Conservation (phyloP, 2,329 filamentous ascomycete genomes). For the Lecanicillium sp. region DNA sequence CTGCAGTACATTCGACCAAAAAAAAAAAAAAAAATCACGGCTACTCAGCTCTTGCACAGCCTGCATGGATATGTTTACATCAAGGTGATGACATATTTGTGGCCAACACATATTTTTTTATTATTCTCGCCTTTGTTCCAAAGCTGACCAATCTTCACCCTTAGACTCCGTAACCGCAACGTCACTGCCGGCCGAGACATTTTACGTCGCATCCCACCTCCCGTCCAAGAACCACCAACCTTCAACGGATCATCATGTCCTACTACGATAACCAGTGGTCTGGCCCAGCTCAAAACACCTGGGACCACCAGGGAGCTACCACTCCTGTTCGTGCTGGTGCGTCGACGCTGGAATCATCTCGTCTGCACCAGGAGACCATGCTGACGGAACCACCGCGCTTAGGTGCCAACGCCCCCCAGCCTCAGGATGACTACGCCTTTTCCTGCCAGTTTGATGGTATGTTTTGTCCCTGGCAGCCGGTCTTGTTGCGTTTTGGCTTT, state of each 20-base stretch:
- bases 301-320: constrained; percentile 35
- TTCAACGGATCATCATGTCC: constrained; percentile 25
- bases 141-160: too few relatives aligned
- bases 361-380: constrained; percentile 4
- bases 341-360: constrained; percentile 8
- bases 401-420: constrained; percentile 69
- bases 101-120: too few relatives aligned
- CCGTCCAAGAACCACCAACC: background rate
- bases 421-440: constrained; percentile 74
- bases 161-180: too few relatives aligned
- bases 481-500: too few relatives aligned
- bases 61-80: too few relatives aligned
- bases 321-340: constrained; percentile 33
- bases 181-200: constrained; percentile 7
- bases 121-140: too few relatives aligned
- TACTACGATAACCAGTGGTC: constrained; percentile 39
- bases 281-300: constrained; percentile 25
- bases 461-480: constrained; percentile 24
- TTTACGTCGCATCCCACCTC: constrained; percentile 10
- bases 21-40: too few relatives aligned
- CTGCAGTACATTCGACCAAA: too few relatives aligned
- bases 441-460: constrained; percentile 83
- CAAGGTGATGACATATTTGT: too few relatives aligned
- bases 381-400: constrained; percentile 12
- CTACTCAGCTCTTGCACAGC: too few relatives aligned